Conservation (phyloP, 108 stramenopile genomes). For the Parietichytrium sp. region DNA sequence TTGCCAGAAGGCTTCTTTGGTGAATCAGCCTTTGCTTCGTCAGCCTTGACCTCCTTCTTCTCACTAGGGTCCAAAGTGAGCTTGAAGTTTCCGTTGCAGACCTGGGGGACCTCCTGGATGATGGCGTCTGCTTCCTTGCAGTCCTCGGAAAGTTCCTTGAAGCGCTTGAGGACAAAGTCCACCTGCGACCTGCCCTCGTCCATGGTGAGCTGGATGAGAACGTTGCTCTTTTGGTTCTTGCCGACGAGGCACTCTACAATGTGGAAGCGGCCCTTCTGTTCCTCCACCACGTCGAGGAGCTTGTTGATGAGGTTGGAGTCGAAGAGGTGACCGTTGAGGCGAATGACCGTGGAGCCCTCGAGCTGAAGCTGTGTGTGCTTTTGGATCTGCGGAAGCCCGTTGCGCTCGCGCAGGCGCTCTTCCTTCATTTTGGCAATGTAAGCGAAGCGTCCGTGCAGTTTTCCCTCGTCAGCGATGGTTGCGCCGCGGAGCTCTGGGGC, state of each 20-base stretch:
- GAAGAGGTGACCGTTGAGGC: conserved; percentile 60
- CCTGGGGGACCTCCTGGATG: background rate
- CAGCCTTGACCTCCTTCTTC: no score
- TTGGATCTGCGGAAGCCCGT: background rate
- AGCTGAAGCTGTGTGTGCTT: conserved; percentile 22
- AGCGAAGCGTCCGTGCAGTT: conserved; percentile 38
- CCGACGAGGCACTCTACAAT: conserved; percentile 66
- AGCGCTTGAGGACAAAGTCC: background rate
- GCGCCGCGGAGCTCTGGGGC: conserved; percentile 37
- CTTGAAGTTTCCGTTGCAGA: conserved; percentile 37
- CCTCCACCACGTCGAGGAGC: conserved; percentile 71
- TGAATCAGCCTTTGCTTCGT: no score
- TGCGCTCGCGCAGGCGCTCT: conserved; percentile 28
- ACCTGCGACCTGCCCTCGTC: conserved; percentile 27
- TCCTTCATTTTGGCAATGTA: conserved; percentile 62
- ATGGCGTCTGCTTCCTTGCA: conserved; percentile 10
- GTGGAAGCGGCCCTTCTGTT: background rate
- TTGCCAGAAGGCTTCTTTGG: no score
- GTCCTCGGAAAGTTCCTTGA: background rate
- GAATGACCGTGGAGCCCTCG: background rate
- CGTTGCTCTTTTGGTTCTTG: background rate
- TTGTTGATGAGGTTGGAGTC: conserved; percentile 81
- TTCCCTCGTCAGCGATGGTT: conserved; percentile 12
- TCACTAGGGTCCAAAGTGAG: background rate
- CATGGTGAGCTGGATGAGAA: conserved; percentile 7